Evolutionary conservation across 306 rosid species (phyloP), one percentile per base, ranked within the genome.

Genomic region (Hippophae rhamnoides): DNA sequence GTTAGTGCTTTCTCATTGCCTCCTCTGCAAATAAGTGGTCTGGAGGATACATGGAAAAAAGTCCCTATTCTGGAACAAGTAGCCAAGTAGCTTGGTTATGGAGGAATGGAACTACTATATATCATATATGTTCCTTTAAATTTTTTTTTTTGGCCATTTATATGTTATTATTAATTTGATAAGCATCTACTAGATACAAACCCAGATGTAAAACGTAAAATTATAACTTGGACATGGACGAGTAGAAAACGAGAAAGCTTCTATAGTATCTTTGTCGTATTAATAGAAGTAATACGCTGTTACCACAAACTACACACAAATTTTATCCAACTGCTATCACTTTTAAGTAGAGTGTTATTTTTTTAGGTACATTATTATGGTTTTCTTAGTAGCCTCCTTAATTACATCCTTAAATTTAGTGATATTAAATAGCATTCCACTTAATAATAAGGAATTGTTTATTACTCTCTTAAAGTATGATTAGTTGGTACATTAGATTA

Each of bases 1-100:
- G 95, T 90, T 10, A 79, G 89, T 53, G 74, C 63, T 56, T 90
- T 90, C 57, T 90, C 97, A 3, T 79, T 90, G 86, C 97, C 97
- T 41, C 97, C 97, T 0, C 62, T 90, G 74, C 82, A 86, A 63
- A 58, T 57, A 3, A 74, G 65, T 69, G 90, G 76, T 7, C 18
- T 82, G 46, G 94, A 78, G 54, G 94, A 67, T 49, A 49, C 69
- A 42, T 73, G 73, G 73, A 73, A 67, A 26, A 67, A 67, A 41
- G 69, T 62, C 61, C 73, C 69, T 9, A 69, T 73, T 45, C 61
- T 67, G 40, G 78, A 73, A 57, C 78, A 73, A 53, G 65, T 52
- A 57, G 73, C 78, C 2, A 67, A 73, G 73, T 73, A 67, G 65
- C 9, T 23, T 13, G 53, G 62, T 46, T 52, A 8, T 27, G 46